Conservation (phyloP, 2,329 filamentous ascomycete genomes). For the Nannizziopsis arthrosporioides region DNA sequence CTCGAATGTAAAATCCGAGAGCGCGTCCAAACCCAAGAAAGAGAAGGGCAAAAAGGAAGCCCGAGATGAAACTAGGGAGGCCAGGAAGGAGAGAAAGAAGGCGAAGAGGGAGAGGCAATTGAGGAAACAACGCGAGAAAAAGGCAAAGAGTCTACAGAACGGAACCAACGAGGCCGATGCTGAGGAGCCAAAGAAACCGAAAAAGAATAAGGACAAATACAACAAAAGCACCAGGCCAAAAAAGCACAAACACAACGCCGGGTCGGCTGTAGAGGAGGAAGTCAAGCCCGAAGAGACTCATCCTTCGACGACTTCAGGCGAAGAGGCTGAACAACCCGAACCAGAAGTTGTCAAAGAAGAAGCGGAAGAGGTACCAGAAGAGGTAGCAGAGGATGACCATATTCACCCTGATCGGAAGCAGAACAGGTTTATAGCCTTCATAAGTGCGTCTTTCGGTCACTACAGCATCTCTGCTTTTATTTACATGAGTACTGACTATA, state of each 20-base stretch:
- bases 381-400: background rate
- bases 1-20: conserved; percentile 5
- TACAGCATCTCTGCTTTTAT: conserved; percentile 11
- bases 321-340: too few relatives aligned
- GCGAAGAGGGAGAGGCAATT: conserved; percentile 15
- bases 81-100: conserved; percentile 11
- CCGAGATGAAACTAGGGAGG: conserved; percentile 8
- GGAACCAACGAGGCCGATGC: background rate
- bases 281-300: background rate
- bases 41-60: conserved; percentile 2
- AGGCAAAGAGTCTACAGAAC: conserved; percentile 10
- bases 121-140: conserved; percentile 1
- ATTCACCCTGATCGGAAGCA: conserved; percentile 25
- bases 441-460: conserved; percentile 40
- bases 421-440: conserved; percentile 63
- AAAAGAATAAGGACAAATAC: background rate
- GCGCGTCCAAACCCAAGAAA: too few relatives aligned
- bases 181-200: background rate
- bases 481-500: conserved; percentile 9
- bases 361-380: background rate
- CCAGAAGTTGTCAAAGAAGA: background rate
- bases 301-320: background rate
- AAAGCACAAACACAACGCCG: too few relatives aligned
- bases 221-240: background rate
- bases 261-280: background rate